Evolutionary conservation across 768 basidiomycete genomes (phyloP).

Genomic region (Auriscalpium orientale): DNA sequence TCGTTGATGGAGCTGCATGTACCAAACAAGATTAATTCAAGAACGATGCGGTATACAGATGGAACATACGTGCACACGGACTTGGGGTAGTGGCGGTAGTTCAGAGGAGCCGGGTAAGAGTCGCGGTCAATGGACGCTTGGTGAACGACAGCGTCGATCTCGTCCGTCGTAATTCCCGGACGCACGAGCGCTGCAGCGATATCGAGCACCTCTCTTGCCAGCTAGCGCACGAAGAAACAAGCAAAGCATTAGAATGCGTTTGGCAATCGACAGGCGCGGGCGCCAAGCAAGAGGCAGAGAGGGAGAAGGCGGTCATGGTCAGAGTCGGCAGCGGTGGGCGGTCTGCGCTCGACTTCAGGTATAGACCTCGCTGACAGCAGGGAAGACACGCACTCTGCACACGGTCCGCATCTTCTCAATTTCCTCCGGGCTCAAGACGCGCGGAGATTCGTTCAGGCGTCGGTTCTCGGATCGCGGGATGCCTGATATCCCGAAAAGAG

Average conservation of each 20-base stretch:
- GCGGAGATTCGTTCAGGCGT: slow-evolving; percentile 51
- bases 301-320: background rate
- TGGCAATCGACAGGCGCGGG: background rate
- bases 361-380: background rate
- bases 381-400: slow-evolving; percentile 51
- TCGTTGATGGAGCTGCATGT: slow-evolving; percentile 78
- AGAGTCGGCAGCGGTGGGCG: no score
- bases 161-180: slow-evolving; percentile 94
- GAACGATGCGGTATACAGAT: slow-evolving; percentile 1
- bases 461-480: slow-evolving; percentile 52
- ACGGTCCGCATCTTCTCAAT: slow-evolving; percentile 84
- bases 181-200: slow-evolving; percentile 76
- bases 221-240: slow-evolving; percentile 33
- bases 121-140: slow-evolving; percentile 84
- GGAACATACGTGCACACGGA: slow-evolving; percentile 86
- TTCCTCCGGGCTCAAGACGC: slow-evolving; percentile 61
- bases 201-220: slow-evolving; percentile 87
- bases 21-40: background rate
- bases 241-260: background rate
- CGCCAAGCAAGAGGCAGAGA: background rate
- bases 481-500: slow-evolving; percentile 35
- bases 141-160: slow-evolving; percentile 90
- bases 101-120: slow-evolving; percentile 89
- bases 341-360: no score
- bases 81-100: slow-evolving; percentile 89